Percentiles rank a stretch among this genome's conserved stretches.
These are phyloP conservation scores for Ceratocystis alfenasii DNA, from an alignment of 2,329 filamentous ascomycete species.

Conservation along the genomic window DNA sequence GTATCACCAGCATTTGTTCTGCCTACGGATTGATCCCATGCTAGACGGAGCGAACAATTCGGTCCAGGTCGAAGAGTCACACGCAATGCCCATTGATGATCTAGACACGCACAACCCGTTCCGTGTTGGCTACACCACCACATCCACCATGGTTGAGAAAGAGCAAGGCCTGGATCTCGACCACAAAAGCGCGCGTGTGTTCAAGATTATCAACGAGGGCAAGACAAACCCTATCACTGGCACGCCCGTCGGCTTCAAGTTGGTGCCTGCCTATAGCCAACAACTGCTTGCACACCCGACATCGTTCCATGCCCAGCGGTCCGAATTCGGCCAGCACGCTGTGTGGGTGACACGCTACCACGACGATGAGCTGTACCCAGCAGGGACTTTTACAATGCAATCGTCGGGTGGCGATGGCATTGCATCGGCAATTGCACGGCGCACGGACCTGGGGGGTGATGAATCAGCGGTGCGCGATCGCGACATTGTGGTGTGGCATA, in stretches of 20 bases:
- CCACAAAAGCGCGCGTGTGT: slow-evolving; percentile 36
- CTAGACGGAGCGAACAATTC: slow-evolving; percentile 49
- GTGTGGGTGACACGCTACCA: slow-evolving; percentile 37
- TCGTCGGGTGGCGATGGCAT: slow-evolving; percentile 35
- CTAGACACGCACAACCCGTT: slow-evolving; percentile 40
- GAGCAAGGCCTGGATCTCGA: slow-evolving; percentile 40
- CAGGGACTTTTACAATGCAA: slow-evolving; percentile 36
- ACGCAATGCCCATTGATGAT: slow-evolving; percentile 33
- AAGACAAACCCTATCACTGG: slow-evolving; percentile 34
- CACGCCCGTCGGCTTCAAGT: slow-evolving; percentile 37
- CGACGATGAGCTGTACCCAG: slow-evolving; percentile 35
- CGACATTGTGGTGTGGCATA: slow-evolving; percentile 47
- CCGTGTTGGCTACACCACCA: slow-evolving; percentile 36
- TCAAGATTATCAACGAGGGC: slow-evolving; percentile 39
- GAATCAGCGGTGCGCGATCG: slow-evolving; percentile 36
- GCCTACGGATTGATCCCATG: slow-evolving; percentile 52
- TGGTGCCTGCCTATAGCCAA: slow-evolving; percentile 37
- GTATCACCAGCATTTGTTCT: slow-evolving; percentile 58
- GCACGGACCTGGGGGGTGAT: slow-evolving; percentile 28
- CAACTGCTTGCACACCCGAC: slow-evolving; percentile 32
- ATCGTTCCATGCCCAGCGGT: slow-evolving; percentile 32
- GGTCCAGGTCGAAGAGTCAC: slow-evolving; percentile 33
- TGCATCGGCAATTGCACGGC: slow-evolving; percentile 32
- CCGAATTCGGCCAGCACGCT: slow-evolving; percentile 35
- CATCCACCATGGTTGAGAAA: slow-evolving; percentile 33